These are phyloP conservation scores for Ceratocystis huliohia DNA, from an alignment of 2,329 filamentous ascomycete species.

Conservation along the genomic window DNA sequence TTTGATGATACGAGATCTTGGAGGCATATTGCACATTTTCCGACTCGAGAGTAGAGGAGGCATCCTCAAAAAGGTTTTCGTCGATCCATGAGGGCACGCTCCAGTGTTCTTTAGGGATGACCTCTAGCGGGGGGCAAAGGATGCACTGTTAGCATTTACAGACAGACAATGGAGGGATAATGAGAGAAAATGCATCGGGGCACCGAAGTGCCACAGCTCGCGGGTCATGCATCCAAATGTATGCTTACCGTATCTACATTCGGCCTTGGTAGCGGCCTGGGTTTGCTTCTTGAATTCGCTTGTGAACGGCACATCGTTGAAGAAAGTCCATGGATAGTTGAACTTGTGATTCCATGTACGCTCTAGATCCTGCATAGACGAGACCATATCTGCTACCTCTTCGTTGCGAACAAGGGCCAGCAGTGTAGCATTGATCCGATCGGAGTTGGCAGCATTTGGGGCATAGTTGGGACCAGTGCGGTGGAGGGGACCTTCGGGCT, in stretches of 20 bases:
- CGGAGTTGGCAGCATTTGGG: slow-evolving; percentile 58
- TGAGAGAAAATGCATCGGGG: background rate
- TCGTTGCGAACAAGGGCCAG: slow-evolving; percentile 85
- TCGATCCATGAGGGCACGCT: slow-evolving; percentile 86
- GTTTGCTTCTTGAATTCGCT: slow-evolving; percentile 86
- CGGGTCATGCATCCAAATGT: background rate
- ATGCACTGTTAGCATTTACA: slow-evolving; percentile 16
- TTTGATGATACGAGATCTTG: slow-evolving; percentile 88
- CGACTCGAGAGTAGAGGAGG: slow-evolving; percentile 67
- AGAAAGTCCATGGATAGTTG: slow-evolving; percentile 99
- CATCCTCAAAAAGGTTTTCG: slow-evolving; percentile 70
- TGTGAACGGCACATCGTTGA: slow-evolving; percentile 89
- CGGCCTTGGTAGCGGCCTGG: slow-evolving; percentile 69
- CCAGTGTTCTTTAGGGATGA: slow-evolving; percentile 94
- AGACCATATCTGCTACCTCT: slow-evolving; percentile 71
- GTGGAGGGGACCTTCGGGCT: slow-evolving; percentile 65
- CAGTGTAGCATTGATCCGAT: slow-evolving; percentile 85
- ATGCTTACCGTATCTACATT: slow-evolving; percentile 63
- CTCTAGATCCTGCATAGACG: slow-evolving; percentile 84
- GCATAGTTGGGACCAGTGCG: slow-evolving; percentile 67
- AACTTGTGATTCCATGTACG: slow-evolving; percentile 96
- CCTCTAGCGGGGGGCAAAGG: slow-evolving; percentile 38
- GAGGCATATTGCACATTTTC: slow-evolving; percentile 82
- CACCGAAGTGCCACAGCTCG: background rate
- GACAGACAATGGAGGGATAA: background rate